A percentile compares a stretch with the other conserved stretches of the same genome.
These are phyloP conservation scores for Trichoderma atrobrunneum DNA, from an alignment of 2,329 filamentous ascomycete genomes.

Conservation along the genomic window DNA sequence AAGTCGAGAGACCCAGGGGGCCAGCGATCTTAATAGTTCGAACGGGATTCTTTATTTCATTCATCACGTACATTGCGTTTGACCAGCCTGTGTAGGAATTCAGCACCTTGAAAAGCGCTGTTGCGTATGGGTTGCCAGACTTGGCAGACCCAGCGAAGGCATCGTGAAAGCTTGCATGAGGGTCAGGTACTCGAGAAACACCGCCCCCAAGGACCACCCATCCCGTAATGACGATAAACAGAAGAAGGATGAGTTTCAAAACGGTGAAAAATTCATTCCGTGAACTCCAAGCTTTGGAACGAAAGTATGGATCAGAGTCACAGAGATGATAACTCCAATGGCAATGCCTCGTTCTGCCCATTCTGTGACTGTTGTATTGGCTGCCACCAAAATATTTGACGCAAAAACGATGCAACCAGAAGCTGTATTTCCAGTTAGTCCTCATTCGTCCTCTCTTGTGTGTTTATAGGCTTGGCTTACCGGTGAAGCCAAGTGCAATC, in stretches of 20 bases:
- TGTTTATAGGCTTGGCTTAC: background rate
- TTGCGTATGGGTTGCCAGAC: conserved; percentile 22
- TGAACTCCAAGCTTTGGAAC: conserved; percentile 22
- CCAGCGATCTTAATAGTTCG: conserved; percentile 24
- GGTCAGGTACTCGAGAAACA: conserved; percentile 18
- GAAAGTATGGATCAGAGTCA: conserved; percentile 19
- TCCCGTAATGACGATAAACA: conserved; percentile 22
- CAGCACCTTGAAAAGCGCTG: conserved; percentile 22
- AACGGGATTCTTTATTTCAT: conserved; percentile 22
- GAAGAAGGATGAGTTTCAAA: conserved; percentile 19
- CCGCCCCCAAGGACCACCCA: conserved; percentile 23
- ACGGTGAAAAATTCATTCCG: conserved; percentile 24
- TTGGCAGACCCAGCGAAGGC: conserved; percentile 20
- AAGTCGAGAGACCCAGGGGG: conserved; percentile 21
- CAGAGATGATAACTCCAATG: conserved; percentile 18
- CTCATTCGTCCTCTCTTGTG: background rate
- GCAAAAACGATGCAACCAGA: conserved; percentile 23
- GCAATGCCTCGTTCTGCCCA: conserved; percentile 24
- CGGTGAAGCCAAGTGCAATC: conserved; percentile 22
- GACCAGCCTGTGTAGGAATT: conserved; percentile 23
- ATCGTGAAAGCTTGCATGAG: conserved; percentile 22
- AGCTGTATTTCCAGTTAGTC: background rate
- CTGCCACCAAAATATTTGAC: conserved; percentile 21
- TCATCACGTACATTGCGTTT: conserved; percentile 24
- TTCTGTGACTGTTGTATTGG: conserved; percentile 18